A percentile compares a stretch with the other conserved stretches of the same genome.
phyloP scores from a whole-genome alignment of 176 grass and related monocot species.

The Miscanthus lutarioriparius region DNA sequence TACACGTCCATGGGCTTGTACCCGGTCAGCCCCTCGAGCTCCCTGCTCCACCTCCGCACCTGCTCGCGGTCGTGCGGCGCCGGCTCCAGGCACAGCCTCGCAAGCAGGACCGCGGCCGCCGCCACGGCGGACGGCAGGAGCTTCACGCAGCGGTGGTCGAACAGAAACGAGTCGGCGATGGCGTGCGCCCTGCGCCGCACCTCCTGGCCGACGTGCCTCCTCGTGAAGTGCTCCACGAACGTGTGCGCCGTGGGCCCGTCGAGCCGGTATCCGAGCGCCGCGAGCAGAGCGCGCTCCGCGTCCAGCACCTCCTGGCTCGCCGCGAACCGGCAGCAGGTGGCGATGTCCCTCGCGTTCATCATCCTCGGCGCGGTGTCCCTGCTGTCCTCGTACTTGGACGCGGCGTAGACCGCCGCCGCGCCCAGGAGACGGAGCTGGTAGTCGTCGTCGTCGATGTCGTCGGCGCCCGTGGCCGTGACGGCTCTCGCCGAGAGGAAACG shows the following conservation, averaged over 20 bases:
- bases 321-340: neutral
- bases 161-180: neutral
- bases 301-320: neutral
- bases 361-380: neutral
- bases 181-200: neutral
- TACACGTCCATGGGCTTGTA: neutral
- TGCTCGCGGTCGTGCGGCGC: neutral
- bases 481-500: neutral
- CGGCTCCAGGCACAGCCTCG: neutral
- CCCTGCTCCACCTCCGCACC: neutral
- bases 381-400: conserved; percentile 23
- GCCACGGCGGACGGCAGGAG: conserved; percentile 12
- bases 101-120: no score
- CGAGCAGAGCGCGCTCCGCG: neutral
- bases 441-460: neutral
- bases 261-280: conserved; percentile 12
- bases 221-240: conserved; percentile 27
- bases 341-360: neutral
- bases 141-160: neutral
- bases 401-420: neutral
- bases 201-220: neutral
- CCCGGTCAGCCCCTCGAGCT: neutral
- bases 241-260: neutral
- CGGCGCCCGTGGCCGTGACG: fast-evolving
- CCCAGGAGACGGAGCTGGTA: conserved; percentile 21